phyloP scores from a whole-genome alignment of 257 asterid genomes.

The Nicotiana undulata region DNA sequence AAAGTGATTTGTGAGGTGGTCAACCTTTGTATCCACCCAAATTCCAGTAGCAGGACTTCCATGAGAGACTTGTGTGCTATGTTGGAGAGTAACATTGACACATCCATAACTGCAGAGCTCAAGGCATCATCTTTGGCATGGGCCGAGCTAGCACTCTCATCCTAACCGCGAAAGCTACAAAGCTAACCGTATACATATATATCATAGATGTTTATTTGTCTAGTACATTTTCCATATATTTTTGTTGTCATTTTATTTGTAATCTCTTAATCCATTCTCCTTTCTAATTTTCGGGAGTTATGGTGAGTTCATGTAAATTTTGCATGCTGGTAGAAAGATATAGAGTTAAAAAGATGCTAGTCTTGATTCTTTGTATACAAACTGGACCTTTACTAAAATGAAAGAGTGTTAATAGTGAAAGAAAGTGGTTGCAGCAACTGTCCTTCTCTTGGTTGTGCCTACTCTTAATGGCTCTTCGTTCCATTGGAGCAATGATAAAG shows the following conservation, averaged over 20 bases:
- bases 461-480: background rate
- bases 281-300: background rate
- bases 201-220: constrained; percentile 3
- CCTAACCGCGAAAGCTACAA: constrained; percentile 28
- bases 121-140: constrained; percentile 79
- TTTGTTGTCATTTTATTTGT: background rate
- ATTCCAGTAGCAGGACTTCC: constrained; percentile 41
- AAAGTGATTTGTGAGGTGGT: constrained; percentile 63
- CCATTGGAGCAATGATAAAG: background rate
- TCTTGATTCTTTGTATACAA: constrained; percentile 30
- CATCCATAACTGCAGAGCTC: constrained; percentile 65
- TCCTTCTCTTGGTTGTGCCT: background rate
- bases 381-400: background rate
- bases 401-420: background rate
- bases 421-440: background rate
- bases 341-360: constrained; percentile 10
- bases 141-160: constrained; percentile 90
- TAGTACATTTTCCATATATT: background rate
- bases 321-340: constrained; percentile 16
- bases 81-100: constrained; percentile 62
- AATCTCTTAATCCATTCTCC: constrained; percentile 2
- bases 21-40: constrained; percentile 48
- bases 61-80: constrained; percentile 58
- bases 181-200: constrained; percentile 33
- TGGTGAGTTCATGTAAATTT: constrained; percentile 25